A percentile compares a stretch with the other conserved stretches of the same genome.
phyloP scores from a whole-genome alignment of 805 yeast species.

The Lachancea waltii region DNA sequence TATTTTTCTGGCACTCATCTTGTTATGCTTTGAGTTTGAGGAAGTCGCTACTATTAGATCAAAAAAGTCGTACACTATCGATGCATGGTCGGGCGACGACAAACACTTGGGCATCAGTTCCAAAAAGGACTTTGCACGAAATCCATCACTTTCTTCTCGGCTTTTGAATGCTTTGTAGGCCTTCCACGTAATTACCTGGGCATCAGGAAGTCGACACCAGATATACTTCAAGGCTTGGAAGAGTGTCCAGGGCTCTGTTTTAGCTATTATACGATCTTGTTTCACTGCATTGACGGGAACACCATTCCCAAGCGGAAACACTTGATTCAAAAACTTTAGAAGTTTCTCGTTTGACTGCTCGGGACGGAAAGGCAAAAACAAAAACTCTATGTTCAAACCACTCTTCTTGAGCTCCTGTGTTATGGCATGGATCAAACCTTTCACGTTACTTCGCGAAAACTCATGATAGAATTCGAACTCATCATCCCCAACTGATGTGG shows the following conservation, averaged over 20 bases:
- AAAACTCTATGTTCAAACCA: conserved; percentile 66
- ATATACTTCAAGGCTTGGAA: conserved; percentile 71
- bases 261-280: conserved; percentile 37
- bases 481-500: conserved; percentile 14
- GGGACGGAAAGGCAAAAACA: conserved; percentile 73
- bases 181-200: conserved; percentile 81
- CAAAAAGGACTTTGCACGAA: conserved; percentile 66
- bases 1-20: conserved; percentile 72
- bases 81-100: conserved; percentile 79
- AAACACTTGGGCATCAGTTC: conserved; percentile 81
- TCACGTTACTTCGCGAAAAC: conserved; percentile 59
- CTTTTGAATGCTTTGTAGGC: conserved; percentile 64
- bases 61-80: conserved; percentile 80
- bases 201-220: conserved; percentile 80
- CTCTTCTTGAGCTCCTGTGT: conserved; percentile 66
- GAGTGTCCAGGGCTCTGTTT: conserved; percentile 62
- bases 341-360: conserved; percentile 56
- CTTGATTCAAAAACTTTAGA: conserved; percentile 46
- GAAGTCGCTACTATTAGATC: conserved; percentile 73
- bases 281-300: conserved; percentile 39
- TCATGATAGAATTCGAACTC: conserved; percentile 37
- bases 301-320: conserved; percentile 54
- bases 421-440: conserved; percentile 59
- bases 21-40: conserved; percentile 70
- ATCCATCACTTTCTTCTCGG: conserved; percentile 57